Evolutionary conservation across 495 filamentous ascomycete genomes (phyloP), one percentile per base, ranked within the genome.

Genomic region (Penicillium samsonianum): DNA sequence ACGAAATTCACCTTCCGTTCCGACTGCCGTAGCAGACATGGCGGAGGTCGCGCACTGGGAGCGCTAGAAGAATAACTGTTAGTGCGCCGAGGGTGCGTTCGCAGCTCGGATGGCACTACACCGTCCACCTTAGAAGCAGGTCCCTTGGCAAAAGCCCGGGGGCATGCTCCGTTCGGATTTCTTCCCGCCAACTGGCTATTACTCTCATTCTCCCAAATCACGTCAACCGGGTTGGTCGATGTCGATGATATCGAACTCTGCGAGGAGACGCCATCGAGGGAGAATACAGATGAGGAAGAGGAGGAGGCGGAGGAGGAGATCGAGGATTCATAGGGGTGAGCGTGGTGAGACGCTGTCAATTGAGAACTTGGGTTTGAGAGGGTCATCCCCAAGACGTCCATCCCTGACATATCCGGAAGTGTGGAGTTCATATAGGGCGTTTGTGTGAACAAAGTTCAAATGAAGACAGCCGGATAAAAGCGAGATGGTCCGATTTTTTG

Each of bases 1-100:
- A 98, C 94, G 70, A 98, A 98, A 71, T 87, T 92, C 67, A 89
- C 83, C 78, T 96, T 98, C 59, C 94, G 87, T 70, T 97, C 94
- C 65, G 86, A 86, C 78, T 98, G 94, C 55, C 94, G 89, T 43
- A 92, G 81, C 50, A 97, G 84, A 55, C 87, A 80, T 26, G 94
- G 91, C 60, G 92, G 92, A 63, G 86, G 84, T 59, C 85, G 84
- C 53, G 83, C 73, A 62, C 85, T 79, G 53, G 84, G 70, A 60
- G 72, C 77, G 62, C 69, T 75, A 53, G 71, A 55, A 44, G 73
- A 61, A 43, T 72, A 63, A 49, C 68, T 72, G 62, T 78, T 84
- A 63, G 87, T 91, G 58, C 93, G 88, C 55, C 93, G 83, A 53
- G 91, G 91, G 67, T 98, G 88, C 76, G 86, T 88, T 49, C 90